Evolutionary conservation across 2,329 filamentous ascomycete species (phyloP), one percentile per base, ranked within the genome.

Genomic region (Teratosphaeria destructans): DNA sequence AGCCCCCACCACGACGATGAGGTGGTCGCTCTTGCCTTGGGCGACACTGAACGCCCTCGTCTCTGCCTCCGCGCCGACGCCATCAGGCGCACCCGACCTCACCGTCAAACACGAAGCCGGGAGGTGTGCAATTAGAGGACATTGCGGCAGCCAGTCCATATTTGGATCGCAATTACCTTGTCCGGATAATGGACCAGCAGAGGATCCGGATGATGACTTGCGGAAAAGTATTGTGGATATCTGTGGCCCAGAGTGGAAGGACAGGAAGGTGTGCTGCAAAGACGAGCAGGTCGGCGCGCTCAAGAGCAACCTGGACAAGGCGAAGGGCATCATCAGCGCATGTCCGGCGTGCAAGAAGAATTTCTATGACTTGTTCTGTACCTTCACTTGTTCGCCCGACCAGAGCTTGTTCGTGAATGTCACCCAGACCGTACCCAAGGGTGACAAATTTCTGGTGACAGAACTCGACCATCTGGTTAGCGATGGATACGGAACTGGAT

Each of bases 281-380:
- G 77, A 84, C 55, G 86, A 89, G 52, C 94, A 97, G 82, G 80
- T 99, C 59, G 83, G 89, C 67, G 81, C 87, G 1, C 84, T 99
- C 63, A 87, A 89, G 67, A 87, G 84, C 62, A 95, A 96, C 70
- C 82, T 99, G 60, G 87, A 89, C 66, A 90, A 90, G 26, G 93
- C 91, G 1, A 90, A 92, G 67, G 85, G 87, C 61, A 88, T 99
- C 70, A 91, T 99, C 72, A 86, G 91, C 29, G 90, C 91, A 10
- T 99, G 94, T 73, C 94, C 94, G 1, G 94, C 95, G 35, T 99
- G 94, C 82, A 95, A 94, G 75, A 88, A 92, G 68, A 99, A 99
- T 79, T 99, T 99, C 79, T 97, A 90, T 80, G 95, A 99, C 77
- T 81, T 95, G 53, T 99, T 99, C 75, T 99, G 94, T 77, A 95